Evolutionary conservation across 1,284 basidiomycete genomes (phyloP).

Genomic region (Meira nashicola): DNA sequence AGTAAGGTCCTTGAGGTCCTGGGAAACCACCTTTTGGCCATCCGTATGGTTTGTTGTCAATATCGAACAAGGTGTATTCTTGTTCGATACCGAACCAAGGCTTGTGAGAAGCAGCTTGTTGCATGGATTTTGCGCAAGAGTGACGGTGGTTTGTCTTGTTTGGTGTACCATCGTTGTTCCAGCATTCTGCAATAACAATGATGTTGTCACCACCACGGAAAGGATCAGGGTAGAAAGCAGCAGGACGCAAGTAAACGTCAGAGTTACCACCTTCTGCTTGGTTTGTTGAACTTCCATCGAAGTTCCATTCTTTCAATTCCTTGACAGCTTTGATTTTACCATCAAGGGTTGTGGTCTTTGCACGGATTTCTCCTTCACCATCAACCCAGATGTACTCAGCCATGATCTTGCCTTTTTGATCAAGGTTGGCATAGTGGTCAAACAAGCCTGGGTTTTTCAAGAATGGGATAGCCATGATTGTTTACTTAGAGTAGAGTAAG

Average conservation of each 20-base stretch:
- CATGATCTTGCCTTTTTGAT: slow-evolving; percentile 43
- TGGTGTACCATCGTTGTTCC: slow-evolving; percentile 98
- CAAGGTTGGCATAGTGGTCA: slow-evolving; percentile 41
- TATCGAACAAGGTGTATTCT: slow-evolving; percentile 96
- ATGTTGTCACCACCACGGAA: slow-evolving; percentile 85
- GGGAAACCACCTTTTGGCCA: slow-evolving; percentile 94
- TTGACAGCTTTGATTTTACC: slow-evolving; percentile 66
- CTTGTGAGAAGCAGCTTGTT: slow-evolving; percentile 49
- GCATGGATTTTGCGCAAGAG: slow-evolving; percentile 47
- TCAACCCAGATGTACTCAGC: slow-evolving; percentile 54
- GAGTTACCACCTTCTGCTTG: slow-evolving; percentile 74
- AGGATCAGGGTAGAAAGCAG: slow-evolving; percentile 95
- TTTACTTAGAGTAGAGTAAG: neutral
- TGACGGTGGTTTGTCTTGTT: slow-evolving; percentile 84
- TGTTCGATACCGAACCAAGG: slow-evolving; percentile 99
- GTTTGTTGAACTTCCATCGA: slow-evolving; percentile 73
- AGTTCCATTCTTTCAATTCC: slow-evolving; percentile 93
- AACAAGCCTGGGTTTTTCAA: slow-evolving; percentile 39
- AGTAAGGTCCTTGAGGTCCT: slow-evolving; percentile 98
- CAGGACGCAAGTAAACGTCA: slow-evolving; percentile 95
- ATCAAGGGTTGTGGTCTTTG: slow-evolving; percentile 63
- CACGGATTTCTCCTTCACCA: slow-evolving; percentile 56
- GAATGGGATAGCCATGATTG: slow-evolving; percentile 37
- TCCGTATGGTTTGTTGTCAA: slow-evolving; percentile 82
- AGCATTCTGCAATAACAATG: slow-evolving; percentile 69